Evolutionary conservation across 2,329 filamentous ascomycete genomes (phyloP).

Genomic region (Colletotrichum liriopes): DNA sequence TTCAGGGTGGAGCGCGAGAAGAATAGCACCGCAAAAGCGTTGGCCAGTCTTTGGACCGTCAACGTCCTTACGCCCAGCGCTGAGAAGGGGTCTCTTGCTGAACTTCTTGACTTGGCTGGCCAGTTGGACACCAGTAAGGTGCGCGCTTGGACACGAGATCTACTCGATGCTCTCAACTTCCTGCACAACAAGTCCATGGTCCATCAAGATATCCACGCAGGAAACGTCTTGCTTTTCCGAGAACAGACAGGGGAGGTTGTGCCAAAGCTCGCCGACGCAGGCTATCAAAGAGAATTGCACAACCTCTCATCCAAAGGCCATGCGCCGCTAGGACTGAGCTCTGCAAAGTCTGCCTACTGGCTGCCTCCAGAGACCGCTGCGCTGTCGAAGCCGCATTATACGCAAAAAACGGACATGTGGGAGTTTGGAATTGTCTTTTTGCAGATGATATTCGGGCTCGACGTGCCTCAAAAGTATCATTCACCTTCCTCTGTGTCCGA

Average conservation of each 20-base stretch:
- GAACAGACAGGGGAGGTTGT: constrained; percentile 78
- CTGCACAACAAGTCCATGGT: constrained; percentile 88
- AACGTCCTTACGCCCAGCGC: constrained; percentile 83
- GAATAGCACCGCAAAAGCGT: constrained; percentile 55
- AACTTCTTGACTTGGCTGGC: constrained; percentile 85
- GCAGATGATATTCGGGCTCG: constrained; percentile 93
- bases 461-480: constrained; percentile 82
- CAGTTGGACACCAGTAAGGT: constrained; percentile 81
- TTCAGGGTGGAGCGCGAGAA: constrained; percentile 80
- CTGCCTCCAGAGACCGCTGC: constrained; percentile 82
- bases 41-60: constrained; percentile 74
- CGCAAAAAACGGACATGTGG: constrained; percentile 92
- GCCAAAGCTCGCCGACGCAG: constrained; percentile 82
- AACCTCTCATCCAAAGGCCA: constrained; percentile 69
- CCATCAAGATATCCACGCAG: constrained; percentile 86
- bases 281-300: constrained; percentile 79
- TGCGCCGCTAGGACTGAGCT: constrained; percentile 67
- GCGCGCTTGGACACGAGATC: constrained; percentile 90
- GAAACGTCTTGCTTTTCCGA: constrained; percentile 84
- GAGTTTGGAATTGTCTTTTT: constrained; percentile 92
- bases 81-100: constrained; percentile 85
- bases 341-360: constrained; percentile 86
- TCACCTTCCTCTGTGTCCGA: constrained; percentile 84
- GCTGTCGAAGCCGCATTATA: constrained; percentile 74
- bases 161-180: constrained; percentile 90